These are phyloP conservation scores for Fomitiporia mediterranea DNA, from an alignment of 1,284 basidiomycete genomes.

Conservation along the genomic window DNA sequence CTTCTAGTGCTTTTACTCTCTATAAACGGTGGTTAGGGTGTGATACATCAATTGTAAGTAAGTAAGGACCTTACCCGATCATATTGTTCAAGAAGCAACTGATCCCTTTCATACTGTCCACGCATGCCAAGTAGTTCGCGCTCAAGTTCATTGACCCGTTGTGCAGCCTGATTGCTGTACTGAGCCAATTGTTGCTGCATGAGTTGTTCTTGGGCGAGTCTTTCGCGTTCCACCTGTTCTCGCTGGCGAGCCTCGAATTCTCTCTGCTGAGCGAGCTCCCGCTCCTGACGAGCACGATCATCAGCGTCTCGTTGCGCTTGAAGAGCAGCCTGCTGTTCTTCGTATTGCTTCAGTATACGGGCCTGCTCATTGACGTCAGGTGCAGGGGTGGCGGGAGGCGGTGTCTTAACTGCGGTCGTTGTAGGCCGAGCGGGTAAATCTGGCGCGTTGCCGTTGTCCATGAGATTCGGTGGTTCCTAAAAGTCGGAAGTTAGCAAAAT, in stretches of 20 bases:
- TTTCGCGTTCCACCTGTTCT: constrained; percentile 85
- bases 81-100: constrained; percentile 97
- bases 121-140: constrained; percentile 90
- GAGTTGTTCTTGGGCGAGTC: constrained; percentile 85
- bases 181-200: constrained; percentile 75
- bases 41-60: constrained; percentile 2
- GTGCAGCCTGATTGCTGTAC: constrained; percentile 64
- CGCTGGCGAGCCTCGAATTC: constrained; percentile 91
- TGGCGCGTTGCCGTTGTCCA: constrained; percentile 78
- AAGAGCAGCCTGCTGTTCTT: constrained; percentile 88
- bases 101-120: constrained; percentile 97
- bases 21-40: constrained; percentile 29
- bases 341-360: constrained; percentile 94
- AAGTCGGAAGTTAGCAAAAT: not conserved
- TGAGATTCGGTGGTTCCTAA: constrained; percentile 91
- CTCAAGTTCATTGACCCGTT: constrained; percentile 78
- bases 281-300: constrained; percentile 72
- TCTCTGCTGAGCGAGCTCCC: constrained; percentile 76
- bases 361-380: constrained; percentile 86
- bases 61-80: constrained; percentile 62
- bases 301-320: constrained; percentile 79
- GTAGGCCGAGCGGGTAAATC: constrained; percentile 86
- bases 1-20: constrained; percentile 96
- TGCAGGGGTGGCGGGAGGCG: constrained; percentile 61
- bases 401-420: constrained; percentile 48